Evolutionary conservation across 179 eudicot genomes (phyloP).

Genomic region (Beta lomatogona): DNA sequence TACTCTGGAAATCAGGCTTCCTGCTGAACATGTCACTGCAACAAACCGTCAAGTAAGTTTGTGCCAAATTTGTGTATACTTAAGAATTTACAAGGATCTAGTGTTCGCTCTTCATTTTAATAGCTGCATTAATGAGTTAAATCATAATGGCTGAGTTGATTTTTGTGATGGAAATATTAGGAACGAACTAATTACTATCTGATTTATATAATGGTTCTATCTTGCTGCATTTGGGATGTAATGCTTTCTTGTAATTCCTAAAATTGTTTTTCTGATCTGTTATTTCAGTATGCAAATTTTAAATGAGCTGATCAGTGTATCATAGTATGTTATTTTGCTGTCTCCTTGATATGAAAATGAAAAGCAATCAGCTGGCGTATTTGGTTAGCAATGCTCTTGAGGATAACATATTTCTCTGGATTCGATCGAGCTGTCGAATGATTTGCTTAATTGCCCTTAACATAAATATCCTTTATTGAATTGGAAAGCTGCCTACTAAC

Average conservation of each 20-base stretch:
- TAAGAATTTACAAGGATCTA: background rate
- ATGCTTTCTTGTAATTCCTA: background rate
- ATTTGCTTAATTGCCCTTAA: background rate
- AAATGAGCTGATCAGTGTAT: background rate
- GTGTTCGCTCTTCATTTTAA: background rate
- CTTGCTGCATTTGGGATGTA: background rate
- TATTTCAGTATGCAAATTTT: background rate
- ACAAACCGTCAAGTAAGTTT: constrained; percentile 90
- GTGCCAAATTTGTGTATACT: background rate
- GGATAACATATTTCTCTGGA: background rate
- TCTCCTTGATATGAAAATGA: background rate
- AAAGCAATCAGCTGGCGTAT: background rate
- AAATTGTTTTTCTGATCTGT: background rate
- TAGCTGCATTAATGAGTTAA: background rate
- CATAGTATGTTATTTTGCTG: background rate
- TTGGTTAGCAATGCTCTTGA: background rate
- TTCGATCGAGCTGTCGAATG: background rate
- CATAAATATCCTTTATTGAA: background rate
- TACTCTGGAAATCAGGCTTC: constrained; percentile 81
- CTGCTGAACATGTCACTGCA: constrained; percentile 94
- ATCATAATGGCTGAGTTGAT: background rate
- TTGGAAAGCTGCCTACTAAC: background rate
- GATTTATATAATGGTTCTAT: background rate
- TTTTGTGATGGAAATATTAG: background rate
- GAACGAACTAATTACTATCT: background rate